Conservation (phyloP, 371 early-diverging fungal species). For the Nematocida sp. region DNA sequence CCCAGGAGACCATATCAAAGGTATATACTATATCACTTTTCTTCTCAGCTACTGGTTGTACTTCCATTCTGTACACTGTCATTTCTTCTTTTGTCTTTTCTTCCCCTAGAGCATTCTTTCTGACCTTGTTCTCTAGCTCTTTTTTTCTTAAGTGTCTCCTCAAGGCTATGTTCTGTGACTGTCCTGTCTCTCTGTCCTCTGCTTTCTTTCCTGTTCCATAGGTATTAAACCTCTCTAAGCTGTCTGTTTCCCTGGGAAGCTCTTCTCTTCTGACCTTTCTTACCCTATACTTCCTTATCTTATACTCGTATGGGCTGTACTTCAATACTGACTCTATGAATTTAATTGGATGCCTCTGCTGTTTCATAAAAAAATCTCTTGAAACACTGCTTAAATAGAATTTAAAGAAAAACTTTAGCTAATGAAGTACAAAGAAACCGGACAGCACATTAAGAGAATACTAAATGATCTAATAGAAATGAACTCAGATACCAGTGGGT, state of each 20-base stretch:
- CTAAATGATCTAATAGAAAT: conserved; percentile 70
- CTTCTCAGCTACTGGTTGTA: conserved; percentile 2
- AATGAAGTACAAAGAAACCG: conserved; percentile 48
- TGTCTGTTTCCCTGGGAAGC: conserved; percentile 60
- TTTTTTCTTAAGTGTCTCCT: conserved; percentile 51
- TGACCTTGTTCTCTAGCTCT: conserved; percentile 54
- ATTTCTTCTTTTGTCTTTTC: not conserved
- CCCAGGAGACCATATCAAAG: conserved; percentile 64
- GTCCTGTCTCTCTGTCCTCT: conserved; percentile 37
- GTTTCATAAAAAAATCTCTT: conserved; percentile 47
- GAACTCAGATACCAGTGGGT: conserved; percentile 68
- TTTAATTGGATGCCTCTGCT: not conserved
- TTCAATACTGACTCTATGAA: not conserved
- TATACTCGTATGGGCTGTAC: conserved; percentile 59
- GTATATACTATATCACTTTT: conserved; percentile 24
- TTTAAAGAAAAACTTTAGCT: conserved; percentile 10
- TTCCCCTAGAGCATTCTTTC: conserved; percentile 21
- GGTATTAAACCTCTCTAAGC: conserved; percentile 57
- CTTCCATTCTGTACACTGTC: not conserved
- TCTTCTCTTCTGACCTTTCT: conserved; percentile 54
- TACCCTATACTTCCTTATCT: conserved; percentile 57
- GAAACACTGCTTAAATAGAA: conserved; percentile 27
- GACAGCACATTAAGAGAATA: conserved; percentile 56
- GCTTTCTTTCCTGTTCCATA: conserved; percentile 36
- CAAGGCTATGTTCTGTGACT: conserved; percentile 41